These are phyloP conservation scores for Saccharomycopsis sp. DNA, from an alignment of 805 yeast species.

Conservation along the genomic window DNA sequence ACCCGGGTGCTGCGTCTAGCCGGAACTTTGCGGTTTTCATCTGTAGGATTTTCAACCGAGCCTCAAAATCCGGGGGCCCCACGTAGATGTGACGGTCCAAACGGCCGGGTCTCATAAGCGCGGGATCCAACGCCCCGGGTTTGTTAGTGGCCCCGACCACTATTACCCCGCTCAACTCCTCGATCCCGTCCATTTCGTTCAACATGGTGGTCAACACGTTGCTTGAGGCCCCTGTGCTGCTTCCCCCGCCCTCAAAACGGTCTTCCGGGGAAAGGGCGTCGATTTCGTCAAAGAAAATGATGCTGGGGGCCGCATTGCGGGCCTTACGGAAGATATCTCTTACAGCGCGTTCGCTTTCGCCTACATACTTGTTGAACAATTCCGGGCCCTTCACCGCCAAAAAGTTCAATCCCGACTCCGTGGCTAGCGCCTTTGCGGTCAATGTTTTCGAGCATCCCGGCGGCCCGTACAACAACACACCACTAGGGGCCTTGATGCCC, in stretches of 20 bases:
- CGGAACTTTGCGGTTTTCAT: slow-evolving; percentile 66
- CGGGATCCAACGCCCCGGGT: slow-evolving; percentile 90
- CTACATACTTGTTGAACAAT: slow-evolving; percentile 88
- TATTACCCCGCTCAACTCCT: slow-evolving; percentile 86
- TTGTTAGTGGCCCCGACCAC: slow-evolving; percentile 95
- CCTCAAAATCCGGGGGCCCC: slow-evolving; percentile 80
- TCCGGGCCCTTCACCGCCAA: slow-evolving; percentile 97
- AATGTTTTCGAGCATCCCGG: slow-evolving; percentile 97
- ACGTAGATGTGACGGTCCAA: slow-evolving; percentile 90
- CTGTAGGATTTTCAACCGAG: slow-evolving; percentile 68
- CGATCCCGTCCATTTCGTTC: slow-evolving; percentile 97
- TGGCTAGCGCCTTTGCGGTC: slow-evolving; percentile 91
- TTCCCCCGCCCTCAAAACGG: slow-evolving; percentile 39
- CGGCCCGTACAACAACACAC: slow-evolving; percentile 90
- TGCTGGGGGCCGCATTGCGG: slow-evolving; percentile 89
- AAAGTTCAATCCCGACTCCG: slow-evolving; percentile 91
- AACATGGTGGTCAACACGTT: slow-evolving; percentile 85
- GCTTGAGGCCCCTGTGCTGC: slow-evolving; percentile 60
- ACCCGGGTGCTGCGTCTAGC: slow-evolving; percentile 38
- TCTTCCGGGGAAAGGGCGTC: slow-evolving; percentile 86
- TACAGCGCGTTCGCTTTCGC: slow-evolving; percentile 91
- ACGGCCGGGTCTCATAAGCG: slow-evolving; percentile 91
- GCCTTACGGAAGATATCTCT: slow-evolving; percentile 91
- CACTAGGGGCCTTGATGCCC: slow-evolving; percentile 89
- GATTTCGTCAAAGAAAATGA: slow-evolving; percentile 92